A percentile compares a stretch with the other conserved stretches of the same genome.
Evolutionary conservation across 768 basidiomycete genomes (phyloP).

Genomic region (Exidia glandulosa): DNA sequence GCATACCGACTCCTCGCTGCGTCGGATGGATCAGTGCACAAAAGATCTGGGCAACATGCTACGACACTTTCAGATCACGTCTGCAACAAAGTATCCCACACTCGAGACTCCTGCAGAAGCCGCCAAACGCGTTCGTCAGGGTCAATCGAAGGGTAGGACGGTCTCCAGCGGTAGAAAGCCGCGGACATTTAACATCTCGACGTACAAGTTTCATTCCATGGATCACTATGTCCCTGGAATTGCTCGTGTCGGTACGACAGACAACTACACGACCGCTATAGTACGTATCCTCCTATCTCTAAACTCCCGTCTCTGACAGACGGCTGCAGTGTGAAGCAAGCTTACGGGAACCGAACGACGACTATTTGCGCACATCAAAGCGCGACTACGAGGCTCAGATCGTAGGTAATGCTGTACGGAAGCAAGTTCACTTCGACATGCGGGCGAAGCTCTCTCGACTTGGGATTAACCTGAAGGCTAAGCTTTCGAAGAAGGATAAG

Average conservation of each 20-base stretch:
- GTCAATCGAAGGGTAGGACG: not conserved
- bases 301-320: not conserved
- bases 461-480: no score
- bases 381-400: not conserved
- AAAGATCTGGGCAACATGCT: constrained; percentile 9
- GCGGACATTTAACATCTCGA: constrained; percentile 18
- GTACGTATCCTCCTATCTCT: constrained; percentile 11
- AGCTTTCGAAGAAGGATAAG: no score
- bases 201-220: constrained; percentile 24
- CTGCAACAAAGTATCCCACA: constrained; percentile 16
- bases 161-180: not conserved
- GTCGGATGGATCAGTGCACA: constrained; percentile 14
- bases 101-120: constrained; percentile 23
- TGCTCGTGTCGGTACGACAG: constrained; percentile 19
- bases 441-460: no score
- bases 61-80: constrained; percentile 12
- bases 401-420: no score
- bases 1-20: constrained; percentile 1
- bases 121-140: constrained; percentile 12
- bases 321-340: not conserved
- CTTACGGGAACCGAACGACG: not conserved
- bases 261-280: constrained; percentile 26
- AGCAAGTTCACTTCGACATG: no score
- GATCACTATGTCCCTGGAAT: constrained; percentile 22
- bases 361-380: not conserved